These are phyloP conservation scores for Nectriaceae sp. DNA, from an alignment of 2,329 filamentous ascomycete species.

Conservation along the genomic window DNA sequence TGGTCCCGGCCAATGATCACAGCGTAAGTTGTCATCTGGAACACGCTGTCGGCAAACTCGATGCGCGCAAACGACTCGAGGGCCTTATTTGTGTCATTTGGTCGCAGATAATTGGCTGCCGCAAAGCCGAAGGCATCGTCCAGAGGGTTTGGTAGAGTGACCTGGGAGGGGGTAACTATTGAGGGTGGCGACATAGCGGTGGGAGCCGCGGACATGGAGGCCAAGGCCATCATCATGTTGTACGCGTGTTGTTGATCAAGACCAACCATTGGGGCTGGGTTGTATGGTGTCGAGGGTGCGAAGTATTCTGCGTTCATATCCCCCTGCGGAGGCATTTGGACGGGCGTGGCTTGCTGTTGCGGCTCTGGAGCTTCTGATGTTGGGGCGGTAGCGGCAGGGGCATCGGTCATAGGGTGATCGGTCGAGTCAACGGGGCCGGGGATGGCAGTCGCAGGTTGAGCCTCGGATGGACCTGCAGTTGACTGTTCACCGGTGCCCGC, in stretches of 20 bases:
- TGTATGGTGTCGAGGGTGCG: conserved; percentile 36
- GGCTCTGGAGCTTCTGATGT: not conserved
- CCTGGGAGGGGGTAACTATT: conserved; percentile 48
- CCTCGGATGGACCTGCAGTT: not conserved
- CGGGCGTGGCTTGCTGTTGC: conserved; percentile 22
- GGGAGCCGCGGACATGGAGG: conserved; percentile 39
- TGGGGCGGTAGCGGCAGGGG: conserved; percentile 1
- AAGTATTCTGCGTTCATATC: conserved; percentile 28
- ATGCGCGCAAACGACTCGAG: conserved; percentile 62
- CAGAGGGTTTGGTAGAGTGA: conserved; percentile 43
- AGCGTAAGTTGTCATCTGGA: conserved; percentile 75
- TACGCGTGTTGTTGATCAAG: conserved; percentile 42
- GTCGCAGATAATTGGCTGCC: conserved; percentile 35
- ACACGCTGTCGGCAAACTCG: conserved; percentile 73
- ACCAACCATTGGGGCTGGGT: conserved; percentile 32
- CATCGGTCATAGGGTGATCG: not conserved
- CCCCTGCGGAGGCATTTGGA: conserved; percentile 17
- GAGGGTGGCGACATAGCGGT: conserved; percentile 43
- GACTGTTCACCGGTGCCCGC: not conserved
- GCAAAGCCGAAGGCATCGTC: conserved; percentile 31
- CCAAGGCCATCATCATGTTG: conserved; percentile 51
- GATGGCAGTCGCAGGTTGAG: not conserved
- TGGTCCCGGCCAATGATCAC: conserved; percentile 74
- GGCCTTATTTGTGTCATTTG: conserved; percentile 40
- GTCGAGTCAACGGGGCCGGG: not conserved